Conservation (phyloP, 345 rosid species). For the Passiflora organensis region DNA sequence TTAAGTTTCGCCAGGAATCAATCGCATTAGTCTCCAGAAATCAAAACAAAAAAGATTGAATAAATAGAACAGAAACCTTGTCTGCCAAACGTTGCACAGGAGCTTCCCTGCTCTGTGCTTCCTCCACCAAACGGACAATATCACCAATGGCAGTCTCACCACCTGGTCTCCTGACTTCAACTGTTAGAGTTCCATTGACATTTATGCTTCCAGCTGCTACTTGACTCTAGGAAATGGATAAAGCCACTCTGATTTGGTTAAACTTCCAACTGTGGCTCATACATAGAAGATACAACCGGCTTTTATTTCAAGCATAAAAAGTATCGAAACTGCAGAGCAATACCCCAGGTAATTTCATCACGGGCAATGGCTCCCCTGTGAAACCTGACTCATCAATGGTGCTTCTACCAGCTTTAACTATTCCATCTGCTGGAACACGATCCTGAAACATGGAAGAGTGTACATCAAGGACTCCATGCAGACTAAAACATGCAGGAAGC, state of each 20-base stretch:
- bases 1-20: no score
- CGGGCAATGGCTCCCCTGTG: slow-evolving; percentile 97
- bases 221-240: slow-evolving; percentile 57
- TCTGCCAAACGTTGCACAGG: slow-evolving; percentile 93
- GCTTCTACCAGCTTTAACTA: slow-evolving; percentile 92
- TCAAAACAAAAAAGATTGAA: slow-evolving; percentile 1
- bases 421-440: slow-evolving; percentile 90
- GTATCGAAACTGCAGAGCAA: slow-evolving; percentile 17
- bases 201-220: slow-evolving; percentile 94
- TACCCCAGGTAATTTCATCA: slow-evolving; percentile 88
- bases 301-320: no score
- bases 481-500: not conserved
- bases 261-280: no score
- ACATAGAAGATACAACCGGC: no score
- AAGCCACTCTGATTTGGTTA: slow-evolving; percentile 12
- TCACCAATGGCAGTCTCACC: slow-evolving; percentile 95
- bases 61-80: slow-evolving; percentile 50
- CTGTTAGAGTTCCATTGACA: slow-evolving; percentile 87
- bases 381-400: slow-evolving; percentile 90
- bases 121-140: slow-evolving; percentile 92
- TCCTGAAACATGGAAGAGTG: slow-evolving; percentile 45
- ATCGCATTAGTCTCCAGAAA: no score
- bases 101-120: slow-evolving; percentile 93
- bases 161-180: slow-evolving; percentile 89
- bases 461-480: slow-evolving; percentile 8